Base-by-base conservation (phyloP, 208 protist species). In the Trypanosoma brucei region DNA sequence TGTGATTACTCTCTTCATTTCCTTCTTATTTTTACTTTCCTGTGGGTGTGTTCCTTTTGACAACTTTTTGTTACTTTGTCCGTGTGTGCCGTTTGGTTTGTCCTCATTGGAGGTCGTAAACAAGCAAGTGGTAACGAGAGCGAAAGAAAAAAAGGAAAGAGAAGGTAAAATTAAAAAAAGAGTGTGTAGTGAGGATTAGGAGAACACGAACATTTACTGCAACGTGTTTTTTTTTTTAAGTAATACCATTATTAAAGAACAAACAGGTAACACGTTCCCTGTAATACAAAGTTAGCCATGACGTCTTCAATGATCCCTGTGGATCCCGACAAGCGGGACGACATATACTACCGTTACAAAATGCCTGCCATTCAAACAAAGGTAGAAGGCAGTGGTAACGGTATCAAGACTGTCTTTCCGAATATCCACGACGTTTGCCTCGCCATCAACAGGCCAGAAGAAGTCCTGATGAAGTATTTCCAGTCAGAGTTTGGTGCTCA, bases 341-440 rank as follows among this genome's bases (percentile, higher is more conserved):
- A 97, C 78, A 68, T 81, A 48, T 95, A 90, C 74, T 96, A 97
- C 78, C 88, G 94, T 8, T 97, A 97, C 81, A 96, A 92, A 76
- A 97, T 97, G 94, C 90, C 89, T 1, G 71, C 85, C 36, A 62
- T 97, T 38, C 76, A 90, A 62, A 91, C 79, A 44, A 96, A 97
- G 78, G 86, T 95, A 34, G 92, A 97, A 75, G 88, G 94, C 30
- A 95, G 86, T 66, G 94, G 94, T 59, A 97, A 97, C 75, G 92
- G 92, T 75, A 95, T 97, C 69, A 96, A 96, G 78, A 97, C 94
- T 13, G 92, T 96, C 48, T 78, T 97, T 59, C 86, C 90, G 35
- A 97, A 97, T 68, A 96, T 97, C 62, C 88, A 93, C 67, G 91
- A 95, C 33, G 85, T 97, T 31, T 94, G 85, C 64, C 62, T 81